Evolutionary conservation across 768 basidiomycete species (phyloP).

Genomic region (Pulveroboletus sp.): DNA sequence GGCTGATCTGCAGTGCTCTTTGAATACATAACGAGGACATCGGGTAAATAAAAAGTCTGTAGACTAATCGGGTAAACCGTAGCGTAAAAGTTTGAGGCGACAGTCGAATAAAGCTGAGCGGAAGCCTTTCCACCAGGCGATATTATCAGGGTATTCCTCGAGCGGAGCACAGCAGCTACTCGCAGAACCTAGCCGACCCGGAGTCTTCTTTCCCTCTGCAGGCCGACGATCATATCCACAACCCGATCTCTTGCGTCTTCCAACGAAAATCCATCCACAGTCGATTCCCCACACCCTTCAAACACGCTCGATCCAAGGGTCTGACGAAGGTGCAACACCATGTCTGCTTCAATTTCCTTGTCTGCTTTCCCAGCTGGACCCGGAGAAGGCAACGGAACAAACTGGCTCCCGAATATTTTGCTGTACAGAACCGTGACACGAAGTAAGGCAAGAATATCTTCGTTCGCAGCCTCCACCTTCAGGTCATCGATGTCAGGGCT

Average conservation of each 20-base stretch:
- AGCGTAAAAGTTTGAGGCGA: not conserved
- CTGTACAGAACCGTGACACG: slow-evolving; percentile 58
- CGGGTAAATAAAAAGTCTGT: not conserved
- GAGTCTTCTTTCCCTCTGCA: slow-evolving; percentile 27
- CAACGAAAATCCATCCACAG: slow-evolving; percentile 35
- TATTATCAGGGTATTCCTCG: not conserved
- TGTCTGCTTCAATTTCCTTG: slow-evolving; percentile 25
- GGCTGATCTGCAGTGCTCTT: not conserved
- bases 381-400: slow-evolving; percentile 56
- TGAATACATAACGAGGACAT: slow-evolving; percentile 12
- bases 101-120: not conserved
- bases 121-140: no score
- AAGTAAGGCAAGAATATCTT: slow-evolving; percentile 50
- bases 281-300: slow-evolving; percentile 24
- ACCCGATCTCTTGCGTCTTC: slow-evolving; percentile 77
- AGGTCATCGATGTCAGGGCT: slow-evolving; percentile 28
- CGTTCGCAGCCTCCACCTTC: slow-evolving; percentile 31
- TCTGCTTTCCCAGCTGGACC: slow-evolving; percentile 37
- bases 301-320: slow-evolving; percentile 53
- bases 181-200: slow-evolving; percentile 5
- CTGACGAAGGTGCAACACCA: slow-evolving; percentile 44
- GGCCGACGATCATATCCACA: slow-evolving; percentile 60
- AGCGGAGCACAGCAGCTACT: not conserved
- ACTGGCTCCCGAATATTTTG: slow-evolving; percentile 47
- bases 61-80: not conserved